These are phyloP conservation scores for Thymus quinquecostatus DNA, from an alignment of 257 asterid species.

Conservation along the genomic window DNA sequence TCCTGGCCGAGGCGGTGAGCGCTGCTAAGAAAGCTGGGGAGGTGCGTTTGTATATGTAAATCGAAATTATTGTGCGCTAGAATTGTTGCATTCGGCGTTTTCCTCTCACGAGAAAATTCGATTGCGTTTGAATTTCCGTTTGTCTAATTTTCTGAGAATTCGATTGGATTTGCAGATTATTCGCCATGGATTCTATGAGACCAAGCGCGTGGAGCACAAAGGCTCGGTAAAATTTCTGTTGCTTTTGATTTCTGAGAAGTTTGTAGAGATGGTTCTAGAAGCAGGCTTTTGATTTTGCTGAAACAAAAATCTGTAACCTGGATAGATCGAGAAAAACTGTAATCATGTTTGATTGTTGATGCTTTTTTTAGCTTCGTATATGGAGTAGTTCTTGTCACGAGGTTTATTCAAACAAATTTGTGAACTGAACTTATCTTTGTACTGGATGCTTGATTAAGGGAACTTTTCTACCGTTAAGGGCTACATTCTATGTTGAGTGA, in stretches of 20 bases:
- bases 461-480: too few relatives aligned
- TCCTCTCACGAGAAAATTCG: too few relatives aligned
- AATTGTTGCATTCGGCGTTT: neutral
- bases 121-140: conserved; percentile 12
- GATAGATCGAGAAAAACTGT: too few relatives aligned
- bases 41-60: conserved; percentile 37
- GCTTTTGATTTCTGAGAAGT: conserved; percentile 4
- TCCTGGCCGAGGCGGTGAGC: conserved; percentile 60
- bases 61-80: neutral
- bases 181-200: conserved; percentile 65
- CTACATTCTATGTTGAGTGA: neutral
- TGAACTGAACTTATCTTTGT: too few relatives aligned
- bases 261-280: neutral
- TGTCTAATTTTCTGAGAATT: conserved; percentile 14
- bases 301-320: neutral
- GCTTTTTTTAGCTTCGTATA: neutral
- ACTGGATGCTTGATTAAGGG: too few relatives aligned
- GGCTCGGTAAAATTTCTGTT: conserved; percentile 53
- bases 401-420: too few relatives aligned
- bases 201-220: conserved; percentile 81
- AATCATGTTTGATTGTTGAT: neutral
- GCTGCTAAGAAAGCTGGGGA: conserved; percentile 82
- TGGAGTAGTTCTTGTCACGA: too few relatives aligned
- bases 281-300: conserved; percentile 1
- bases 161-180: conserved; percentile 54